phyloP scores from a whole-genome alignment of 441 rosid species.

The Raphanus hybrid region DNA sequence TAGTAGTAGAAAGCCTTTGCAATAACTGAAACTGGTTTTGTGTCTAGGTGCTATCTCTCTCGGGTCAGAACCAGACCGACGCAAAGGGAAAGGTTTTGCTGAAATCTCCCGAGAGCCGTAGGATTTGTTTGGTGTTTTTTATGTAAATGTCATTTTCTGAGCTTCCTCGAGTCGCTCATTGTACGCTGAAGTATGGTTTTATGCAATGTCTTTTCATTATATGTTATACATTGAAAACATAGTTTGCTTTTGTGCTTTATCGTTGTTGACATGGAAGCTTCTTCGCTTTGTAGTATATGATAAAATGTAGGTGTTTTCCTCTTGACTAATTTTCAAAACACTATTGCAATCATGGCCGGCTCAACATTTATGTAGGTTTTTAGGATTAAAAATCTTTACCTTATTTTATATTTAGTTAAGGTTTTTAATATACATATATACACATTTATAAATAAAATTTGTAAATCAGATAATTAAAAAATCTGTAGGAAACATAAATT shows the following conservation, averaged over 20 bases:
- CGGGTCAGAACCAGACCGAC: constrained; percentile 40
- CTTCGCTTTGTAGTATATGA: background rate
- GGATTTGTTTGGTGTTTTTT: constrained; percentile 32
- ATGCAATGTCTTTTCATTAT: constrained; percentile 25
- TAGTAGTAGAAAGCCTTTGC: background rate
- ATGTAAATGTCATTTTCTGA: constrained; percentile 31
- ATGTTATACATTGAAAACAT: background rate
- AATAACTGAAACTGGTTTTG: constrained; percentile 24
- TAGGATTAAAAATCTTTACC: background rate
- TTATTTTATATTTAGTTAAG: background rate
- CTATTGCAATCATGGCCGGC: background rate
- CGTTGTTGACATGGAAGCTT: constrained; percentile 1
- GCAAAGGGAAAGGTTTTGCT: constrained; percentile 37
- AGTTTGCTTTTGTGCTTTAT: background rate
- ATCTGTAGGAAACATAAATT: too few relatives aligned
- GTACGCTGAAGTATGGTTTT: constrained; percentile 23
- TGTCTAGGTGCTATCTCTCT: constrained; percentile 42
- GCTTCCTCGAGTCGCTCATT: constrained; percentile 25
- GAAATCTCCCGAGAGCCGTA: constrained; percentile 38
- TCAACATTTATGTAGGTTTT: background rate
- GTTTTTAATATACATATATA: too few relatives aligned
- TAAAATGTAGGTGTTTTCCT: background rate
- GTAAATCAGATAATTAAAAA: too few relatives aligned
- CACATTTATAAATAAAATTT: too few relatives aligned
- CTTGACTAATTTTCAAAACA: background rate